Conservation (phyloP, 192 early-diverging fungal species). For the Linnemannia zychae region DNA sequence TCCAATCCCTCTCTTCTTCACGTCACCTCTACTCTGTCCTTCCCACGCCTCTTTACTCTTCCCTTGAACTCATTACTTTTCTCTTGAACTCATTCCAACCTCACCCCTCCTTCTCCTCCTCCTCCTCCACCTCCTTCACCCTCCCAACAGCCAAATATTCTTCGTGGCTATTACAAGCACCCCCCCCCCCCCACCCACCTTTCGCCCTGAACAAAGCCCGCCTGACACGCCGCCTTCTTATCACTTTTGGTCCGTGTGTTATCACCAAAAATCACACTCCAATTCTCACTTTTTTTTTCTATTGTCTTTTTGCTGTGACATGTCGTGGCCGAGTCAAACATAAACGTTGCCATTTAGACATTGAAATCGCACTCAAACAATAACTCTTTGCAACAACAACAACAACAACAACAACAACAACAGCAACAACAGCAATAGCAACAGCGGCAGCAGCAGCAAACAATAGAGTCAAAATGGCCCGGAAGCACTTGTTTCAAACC, state of each 20-base stretch:
- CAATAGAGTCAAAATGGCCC: neutral
- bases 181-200: neutral
- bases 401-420: neutral
- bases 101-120: no score
- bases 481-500: neutral
- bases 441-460: neutral
- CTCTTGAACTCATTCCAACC: no score
- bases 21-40: neutral
- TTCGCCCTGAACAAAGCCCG: neutral
- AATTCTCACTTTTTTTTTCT: no score
- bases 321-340: neutral
- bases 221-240: neutral
- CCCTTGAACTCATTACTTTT: neutral
- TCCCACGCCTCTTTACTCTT: neutral
- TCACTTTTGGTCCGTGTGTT: neutral
- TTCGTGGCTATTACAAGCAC: neutral
- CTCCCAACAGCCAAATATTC: neutral
- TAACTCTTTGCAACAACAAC: neutral
- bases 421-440: neutral
- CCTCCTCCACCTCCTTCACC: neutral
- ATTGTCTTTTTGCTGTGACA: neutral
- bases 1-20: neutral
- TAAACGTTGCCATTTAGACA: no score
- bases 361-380: neutral
- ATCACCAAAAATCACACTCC: neutral